Percentiles rank a stretch among this genome's conserved stretches.
Conservation (phyloP, 768 basidiomycete species). For the Xerocomellus amylosporus region DNA sequence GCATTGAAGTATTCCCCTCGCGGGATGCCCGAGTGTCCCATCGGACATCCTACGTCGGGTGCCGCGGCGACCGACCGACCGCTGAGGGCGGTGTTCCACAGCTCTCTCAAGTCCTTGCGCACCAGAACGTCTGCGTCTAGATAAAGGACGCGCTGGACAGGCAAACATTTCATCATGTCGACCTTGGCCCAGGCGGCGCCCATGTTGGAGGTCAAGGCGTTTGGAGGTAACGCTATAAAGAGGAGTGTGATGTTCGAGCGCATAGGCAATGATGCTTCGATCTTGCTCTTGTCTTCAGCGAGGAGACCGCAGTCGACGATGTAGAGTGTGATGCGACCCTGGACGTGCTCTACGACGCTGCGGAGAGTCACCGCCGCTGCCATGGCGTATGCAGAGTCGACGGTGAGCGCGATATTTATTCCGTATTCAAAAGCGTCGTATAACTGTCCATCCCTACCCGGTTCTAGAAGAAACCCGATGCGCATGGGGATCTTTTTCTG, state of each 20-base stretch:
- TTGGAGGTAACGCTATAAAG: conserved; percentile 39
- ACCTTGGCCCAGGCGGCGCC: conserved; percentile 50
- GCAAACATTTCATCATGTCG: conserved; percentile 44
- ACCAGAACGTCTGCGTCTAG: conserved; percentile 54
- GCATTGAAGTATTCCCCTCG: conserved; percentile 41
- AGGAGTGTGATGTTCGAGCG: conserved; percentile 37
- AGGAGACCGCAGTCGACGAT: conserved; percentile 47
- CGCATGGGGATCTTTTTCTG: conserved; percentile 50
- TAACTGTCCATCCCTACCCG: neutral
- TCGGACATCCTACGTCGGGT: conserved; percentile 48
- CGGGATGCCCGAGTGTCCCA: conserved; percentile 41
- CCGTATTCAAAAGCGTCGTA: conserved; percentile 40
- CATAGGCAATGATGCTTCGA: conserved; percentile 30
- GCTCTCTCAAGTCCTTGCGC: conserved; percentile 34
- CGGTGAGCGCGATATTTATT: conserved; percentile 45
- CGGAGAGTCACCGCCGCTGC: conserved; percentile 47
- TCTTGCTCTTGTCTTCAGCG: conserved; percentile 32
- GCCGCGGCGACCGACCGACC: conserved; percentile 44
- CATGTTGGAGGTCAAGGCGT: conserved; percentile 26
- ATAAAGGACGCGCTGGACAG: conserved; percentile 50
- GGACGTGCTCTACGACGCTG: conserved; percentile 37
- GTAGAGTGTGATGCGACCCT: conserved; percentile 46
- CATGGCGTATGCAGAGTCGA: conserved; percentile 46
- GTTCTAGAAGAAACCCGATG: conserved; percentile 44
- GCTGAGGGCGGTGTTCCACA: conserved; percentile 47